phyloP scores from a whole-genome alignment of 2,329 filamentous ascomycete species.

The Botrytis squamosa region DNA sequence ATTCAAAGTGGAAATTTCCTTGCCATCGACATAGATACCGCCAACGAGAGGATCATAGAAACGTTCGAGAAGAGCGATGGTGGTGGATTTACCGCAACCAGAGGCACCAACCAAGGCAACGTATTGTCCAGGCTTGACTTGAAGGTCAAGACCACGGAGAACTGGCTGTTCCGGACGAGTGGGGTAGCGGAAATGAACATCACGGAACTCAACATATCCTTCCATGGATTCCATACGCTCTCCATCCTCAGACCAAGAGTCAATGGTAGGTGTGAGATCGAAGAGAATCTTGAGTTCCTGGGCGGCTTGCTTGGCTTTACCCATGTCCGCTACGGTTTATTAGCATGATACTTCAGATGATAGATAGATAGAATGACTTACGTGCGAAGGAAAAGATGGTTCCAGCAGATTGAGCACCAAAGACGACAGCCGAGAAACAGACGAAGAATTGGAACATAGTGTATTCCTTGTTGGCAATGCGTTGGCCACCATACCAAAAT shows the following conservation, averaged over 20 bases:
- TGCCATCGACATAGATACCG: conserved; percentile 76
- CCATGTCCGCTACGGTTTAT: conserved; percentile 66
- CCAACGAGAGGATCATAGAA: conserved; percentile 90
- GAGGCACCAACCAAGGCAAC: conserved; percentile 90
- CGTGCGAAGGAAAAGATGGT: conserved; percentile 83
- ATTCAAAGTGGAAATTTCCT: conserved; percentile 77
- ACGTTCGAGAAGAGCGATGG: conserved; percentile 85
- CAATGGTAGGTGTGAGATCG: conserved; percentile 77
- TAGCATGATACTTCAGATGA: conserved; percentile 18
- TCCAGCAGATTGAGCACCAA: conserved; percentile 88
- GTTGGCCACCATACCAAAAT: conserved; percentile 86
- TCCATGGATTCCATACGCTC: conserved; percentile 61
- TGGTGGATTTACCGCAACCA: conserved; percentile 92
- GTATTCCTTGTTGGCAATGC: conserved; percentile 72
- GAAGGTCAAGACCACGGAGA: conserved; percentile 76
- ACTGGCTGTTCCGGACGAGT: conserved; percentile 91
- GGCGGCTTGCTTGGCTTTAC: conserved; percentile 85
- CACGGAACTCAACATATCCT: conserved; percentile 81
- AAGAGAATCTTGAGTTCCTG: conserved; percentile 78
- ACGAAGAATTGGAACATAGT: conserved; percentile 86
- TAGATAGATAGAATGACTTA: conserved; percentile 26
- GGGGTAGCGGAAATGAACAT: conserved; percentile 93
- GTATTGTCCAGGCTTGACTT: conserved; percentile 75
- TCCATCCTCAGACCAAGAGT: conserved; percentile 74
- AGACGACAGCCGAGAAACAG: conserved; percentile 84